These are phyloP conservation scores for Phytophthora sp. DNA, from an alignment of 352 stramenopile species.

Conservation along the genomic window DNA sequence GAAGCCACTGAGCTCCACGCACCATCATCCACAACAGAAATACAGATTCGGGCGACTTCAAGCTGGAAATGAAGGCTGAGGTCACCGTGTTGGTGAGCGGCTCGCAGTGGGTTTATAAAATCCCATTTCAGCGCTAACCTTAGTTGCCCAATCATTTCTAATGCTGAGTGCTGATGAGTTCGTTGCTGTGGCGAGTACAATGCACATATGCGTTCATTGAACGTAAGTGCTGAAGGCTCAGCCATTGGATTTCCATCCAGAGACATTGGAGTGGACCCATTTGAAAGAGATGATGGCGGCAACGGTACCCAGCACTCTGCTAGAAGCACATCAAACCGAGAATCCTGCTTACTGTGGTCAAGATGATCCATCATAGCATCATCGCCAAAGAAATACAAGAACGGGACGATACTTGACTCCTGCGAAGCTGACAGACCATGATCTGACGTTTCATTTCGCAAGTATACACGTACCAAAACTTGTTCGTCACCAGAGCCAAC, in stretches of 20 bases:
- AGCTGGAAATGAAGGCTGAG: conserved; percentile 73
- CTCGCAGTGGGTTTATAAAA: conserved; percentile 57
- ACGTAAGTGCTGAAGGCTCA: conserved; percentile 37
- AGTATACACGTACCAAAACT: conserved; percentile 77
- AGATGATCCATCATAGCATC: conserved; percentile 88
- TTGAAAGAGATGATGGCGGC: conserved; percentile 43
- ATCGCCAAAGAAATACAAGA: conserved; percentile 90
- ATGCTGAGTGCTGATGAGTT: conserved; percentile 35
- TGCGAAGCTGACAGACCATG: conserved; percentile 78
- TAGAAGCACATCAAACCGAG: conserved; percentile 75
- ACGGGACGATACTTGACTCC: conserved; percentile 86
- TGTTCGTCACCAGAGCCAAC: conserved; percentile 33
- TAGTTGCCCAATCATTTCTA: conserved; percentile 79
- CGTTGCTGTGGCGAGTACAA: conserved; percentile 59
- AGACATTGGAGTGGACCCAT: conserved; percentile 23
- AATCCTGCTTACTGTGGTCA: conserved; percentile 87
- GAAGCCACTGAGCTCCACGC: conserved; percentile 34
- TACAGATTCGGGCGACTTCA: conserved; percentile 73
- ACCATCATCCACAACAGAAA: conserved; percentile 80
- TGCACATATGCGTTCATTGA: conserved; percentile 71
- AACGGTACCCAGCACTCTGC: conserved; percentile 83
- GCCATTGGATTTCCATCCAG: conserved; percentile 37
- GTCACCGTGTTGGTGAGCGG: conserved; percentile 50
- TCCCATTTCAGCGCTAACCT: conserved; percentile 84
- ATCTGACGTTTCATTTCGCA: conserved; percentile 75